A percentile compares a stretch with the other conserved stretches of the same genome.
phyloP scores from a whole-genome alignment of 345 rosid genomes.

The Brassica napus region DNA sequence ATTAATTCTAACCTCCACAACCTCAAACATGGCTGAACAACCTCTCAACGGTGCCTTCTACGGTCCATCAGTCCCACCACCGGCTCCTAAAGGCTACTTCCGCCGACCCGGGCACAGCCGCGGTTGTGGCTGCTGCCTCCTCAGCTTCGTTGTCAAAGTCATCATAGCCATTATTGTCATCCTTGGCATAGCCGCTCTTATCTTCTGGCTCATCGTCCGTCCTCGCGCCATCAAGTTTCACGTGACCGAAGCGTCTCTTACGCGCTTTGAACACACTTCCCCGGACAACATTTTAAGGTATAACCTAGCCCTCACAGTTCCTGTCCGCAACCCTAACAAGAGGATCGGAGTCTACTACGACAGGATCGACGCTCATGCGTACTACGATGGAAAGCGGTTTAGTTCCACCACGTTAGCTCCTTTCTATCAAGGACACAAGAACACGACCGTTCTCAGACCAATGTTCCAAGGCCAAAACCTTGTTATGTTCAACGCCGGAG shows the following conservation, averaged over 20 bases:
- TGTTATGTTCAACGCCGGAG: slow-evolving; percentile 39
- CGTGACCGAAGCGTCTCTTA: slow-evolving; percentile 50
- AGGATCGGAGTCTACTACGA: slow-evolving; percentile 58
- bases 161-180: slow-evolving; percentile 42
- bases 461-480: slow-evolving; percentile 44
- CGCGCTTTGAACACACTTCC: slow-evolving; percentile 51
- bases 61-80: slow-evolving; percentile 67
- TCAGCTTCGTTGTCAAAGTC: slow-evolving; percentile 49
- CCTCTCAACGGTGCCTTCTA: slow-evolving; percentile 71
- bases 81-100: slow-evolving; percentile 41
- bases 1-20: slow-evolving; percentile 14
- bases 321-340: slow-evolving; percentile 66
- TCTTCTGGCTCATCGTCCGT: slow-evolving; percentile 67
- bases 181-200: slow-evolving; percentile 51
- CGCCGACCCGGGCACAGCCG: slow-evolving; percentile 54
- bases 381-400: slow-evolving; percentile 49
- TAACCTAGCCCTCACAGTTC: slow-evolving; percentile 50
- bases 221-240: slow-evolving; percentile 57
- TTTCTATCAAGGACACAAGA: slow-evolving; percentile 84
- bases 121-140: slow-evolving; percentile 63
- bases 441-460: slow-evolving; percentile 52
- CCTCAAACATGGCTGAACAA: slow-evolving; percentile 39
- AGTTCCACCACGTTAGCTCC: slow-evolving; percentile 36
- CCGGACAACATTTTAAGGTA: slow-evolving; percentile 40
- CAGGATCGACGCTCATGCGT: slow-evolving; percentile 51